Evolutionary conservation across 2,329 filamentous ascomycete genomes (phyloP), one percentile per base, ranked within the genome.

Genomic region (Diaporthe citri): DNA sequence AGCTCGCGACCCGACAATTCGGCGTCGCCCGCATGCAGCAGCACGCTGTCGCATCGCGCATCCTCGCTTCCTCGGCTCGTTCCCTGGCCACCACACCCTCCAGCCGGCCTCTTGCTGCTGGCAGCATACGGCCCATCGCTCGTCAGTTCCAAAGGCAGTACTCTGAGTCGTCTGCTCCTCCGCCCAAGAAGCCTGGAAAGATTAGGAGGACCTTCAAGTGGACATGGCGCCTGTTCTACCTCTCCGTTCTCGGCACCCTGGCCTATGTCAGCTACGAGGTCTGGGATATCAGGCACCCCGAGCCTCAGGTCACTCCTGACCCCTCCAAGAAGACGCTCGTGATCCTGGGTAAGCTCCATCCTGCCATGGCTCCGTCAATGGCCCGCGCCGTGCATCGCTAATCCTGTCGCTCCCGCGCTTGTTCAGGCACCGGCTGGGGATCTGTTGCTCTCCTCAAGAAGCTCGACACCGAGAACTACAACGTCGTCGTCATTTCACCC

Each of bases 401-500:
- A 60, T 20, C 13, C n/a, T 72, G 60, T 71, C 69, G 48, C 62
- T 74, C 79, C 77, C 62, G 71, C 67, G 71, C 64, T 77, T 57
- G 22, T 22, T 46, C 77, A 98, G 96, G 96, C 82, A 97, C 96
- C 80, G 97, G 97, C 80, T 99, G 97, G 97, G 97, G 88, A 80
- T 95, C 96, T 57, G 95, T 99, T 81, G 97, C 96, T 76, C 92
- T 99, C 76, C 91, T 99, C 79, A 99, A 99, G 91, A 98, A 97
- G 84, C 94, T 99, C 85, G 96, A 99, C 83, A 98, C 96, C 77
- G 94, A 97, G 85, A 97, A 98, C 90, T 99, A 98, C 91, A 98
- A 99, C 85, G 96, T 98, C 85, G 86, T 98, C 83, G 95, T 99
- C 84, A 95, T 99, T 84, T 98, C 97, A 67, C 97, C 97, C 72